phyloP scores from a whole-genome alignment of 148 eudicot species.

The Amaranthus cruentus region DNA sequence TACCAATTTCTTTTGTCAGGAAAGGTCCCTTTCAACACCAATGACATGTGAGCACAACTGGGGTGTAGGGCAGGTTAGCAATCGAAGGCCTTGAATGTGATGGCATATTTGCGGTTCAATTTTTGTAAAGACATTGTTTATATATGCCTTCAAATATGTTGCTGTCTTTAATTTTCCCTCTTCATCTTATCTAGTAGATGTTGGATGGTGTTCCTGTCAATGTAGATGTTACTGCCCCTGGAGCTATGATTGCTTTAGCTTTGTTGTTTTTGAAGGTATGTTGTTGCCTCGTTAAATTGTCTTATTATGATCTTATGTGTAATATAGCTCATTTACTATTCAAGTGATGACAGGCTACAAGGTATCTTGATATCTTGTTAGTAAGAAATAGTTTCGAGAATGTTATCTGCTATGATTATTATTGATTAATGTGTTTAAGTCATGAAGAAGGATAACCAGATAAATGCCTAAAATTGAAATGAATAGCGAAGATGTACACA shows the following conservation, averaged over 20 bases:
- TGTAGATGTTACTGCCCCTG: slow-evolving; percentile 97
- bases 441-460: no score
- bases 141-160: neutral
- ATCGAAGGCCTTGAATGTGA: neutral
- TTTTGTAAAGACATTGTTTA: neutral
- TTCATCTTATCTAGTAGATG: slow-evolving; percentile 35
- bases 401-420: neutral
- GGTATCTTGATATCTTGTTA: neutral
- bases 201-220: slow-evolving; percentile 65
- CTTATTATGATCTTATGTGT: neutral
- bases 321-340: neutral
- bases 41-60: slow-evolving; percentile 57
- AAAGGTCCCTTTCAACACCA: slow-evolving; percentile 37
- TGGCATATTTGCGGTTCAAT: neutral
- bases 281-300: neutral
- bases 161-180: slow-evolving; percentile 1
- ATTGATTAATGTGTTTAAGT: no score
- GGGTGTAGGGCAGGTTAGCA: slow-evolving; percentile 64
- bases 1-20: slow-evolving; percentile 32
- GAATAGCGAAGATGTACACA: no score
- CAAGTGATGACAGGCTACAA: neutral
- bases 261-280: slow-evolving; percentile 92
- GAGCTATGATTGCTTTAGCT: slow-evolving; percentile 83
- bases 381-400: neutral
- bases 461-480: no score